Evolutionary conservation across 345 rosid genomes (phyloP), one percentile per base, ranked within the genome.

Genomic region (Citrus unshiu): DNA sequence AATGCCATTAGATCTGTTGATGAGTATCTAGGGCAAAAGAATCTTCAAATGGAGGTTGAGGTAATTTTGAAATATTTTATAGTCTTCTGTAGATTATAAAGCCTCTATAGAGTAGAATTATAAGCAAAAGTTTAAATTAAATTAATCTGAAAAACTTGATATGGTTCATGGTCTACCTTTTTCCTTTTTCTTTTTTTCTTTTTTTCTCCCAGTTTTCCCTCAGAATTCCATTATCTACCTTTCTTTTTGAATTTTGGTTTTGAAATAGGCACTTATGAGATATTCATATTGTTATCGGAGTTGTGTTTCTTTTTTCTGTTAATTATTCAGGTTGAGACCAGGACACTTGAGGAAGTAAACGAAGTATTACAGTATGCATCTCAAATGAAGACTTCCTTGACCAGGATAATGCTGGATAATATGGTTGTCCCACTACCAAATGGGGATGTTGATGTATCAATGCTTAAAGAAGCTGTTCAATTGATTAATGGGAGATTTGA

Each of bases 41-140:
- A 92, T 83, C 93, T 92, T 72, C 91, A 90, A 73, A 89, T 94
- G 93, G 98, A 91, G 79, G 97, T 97, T 30, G 99, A 96, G 99
- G 95, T 96, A 91, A 80, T 83, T 70, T 46, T 18, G 58, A 22
- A 22, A 43, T 2, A n/a, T 75, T 69, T 73, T 82, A 34, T 24
- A 5, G 35, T 22, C 39, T 49, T 59, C 65, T 54, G 4, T 9
- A 35, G 43, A 73, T 76, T 40, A 18, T 19, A 62, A 43, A 57
- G 34, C 68, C 77, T 78, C 39, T 68, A 39, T 39, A 24, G 9
- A 40, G 39, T 63, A 60, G 71, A 27, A 63, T 57, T n/a, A 34
- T 72, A 71, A 46, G 35, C 65, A 18, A 57, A 46, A 71, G 54
- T 25, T 76, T 70, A 68, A 54, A 51, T 51, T 51, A 66, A 57